Base-by-base conservation (phyloP, 1,284 basidiomycete species). In the Phylloboletellus chloephorus region DNA sequence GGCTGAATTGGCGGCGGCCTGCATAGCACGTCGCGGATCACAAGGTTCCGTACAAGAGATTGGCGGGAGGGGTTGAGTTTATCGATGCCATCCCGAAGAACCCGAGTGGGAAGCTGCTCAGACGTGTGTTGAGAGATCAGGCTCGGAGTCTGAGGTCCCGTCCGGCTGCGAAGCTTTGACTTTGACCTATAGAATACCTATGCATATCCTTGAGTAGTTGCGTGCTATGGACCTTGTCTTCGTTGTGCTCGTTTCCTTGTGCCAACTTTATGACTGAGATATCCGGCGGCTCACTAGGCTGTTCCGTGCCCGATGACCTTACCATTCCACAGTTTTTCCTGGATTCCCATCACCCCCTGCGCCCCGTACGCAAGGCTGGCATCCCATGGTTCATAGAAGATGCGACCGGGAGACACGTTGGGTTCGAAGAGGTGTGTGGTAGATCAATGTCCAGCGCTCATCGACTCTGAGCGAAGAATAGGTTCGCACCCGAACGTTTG, bases 251-350 rank as follows among this genome's bases (percentile, higher is more conserved):
- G n/a, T n/a, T n/a, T n/a, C n/a, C n/a, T n/a, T n/a, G n/a, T n/a
- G n/a, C n/a, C n/a, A n/a, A n/a, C n/a, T n/a, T n/a, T n/a, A 74
- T 74, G 72, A 43, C 68, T 30, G 69, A 75, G 50, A 74, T 80
- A 44, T 60, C 58, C 31, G 66, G 67, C 16, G 64, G 65, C 17
- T 51, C 60, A 32, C 56, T 69, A 30, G 59, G 78, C 17, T 71
- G 72, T 11, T 50, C 54, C 44, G 77, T 86, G 46, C 86, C 85
- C 9, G 80, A 85, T 54, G 65, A 88, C 61, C 62, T 88, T 39
- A 81, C 80, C 9, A 68, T 88, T 16, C 72, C 78, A 3, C 87
- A 89, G 63, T 88, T 89, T 59, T 68, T 88, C 31, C 69, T 88
- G 20, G 78, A 82, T 51, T 58, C 60, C 7, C 54, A 71, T 21